A percentile compares a stretch with the other conserved stretches of the same genome.
These are phyloP conservation scores for Brassica rapa DNA, from an alignment of 345 rosid genomes.

Conservation along the genomic window DNA sequence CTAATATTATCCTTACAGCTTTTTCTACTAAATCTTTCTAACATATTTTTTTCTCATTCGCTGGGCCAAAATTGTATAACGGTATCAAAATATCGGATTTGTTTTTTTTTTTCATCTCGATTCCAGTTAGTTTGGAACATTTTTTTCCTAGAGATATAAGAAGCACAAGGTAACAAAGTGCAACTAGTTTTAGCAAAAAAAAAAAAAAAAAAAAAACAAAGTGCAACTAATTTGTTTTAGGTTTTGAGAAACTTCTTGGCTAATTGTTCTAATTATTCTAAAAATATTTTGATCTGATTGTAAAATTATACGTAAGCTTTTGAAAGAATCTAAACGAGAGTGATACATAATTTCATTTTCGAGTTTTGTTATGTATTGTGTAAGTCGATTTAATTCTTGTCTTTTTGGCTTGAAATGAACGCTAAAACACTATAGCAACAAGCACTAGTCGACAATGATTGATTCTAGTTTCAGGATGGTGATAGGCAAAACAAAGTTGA, in stretches of 20 bases:
- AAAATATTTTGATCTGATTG: background rate
- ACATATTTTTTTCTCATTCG: background rate
- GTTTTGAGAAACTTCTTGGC: background rate
- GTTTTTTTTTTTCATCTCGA: background rate
- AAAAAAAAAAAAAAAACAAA: background rate
- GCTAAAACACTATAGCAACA: background rate
- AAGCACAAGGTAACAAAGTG: background rate
- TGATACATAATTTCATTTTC: background rate
- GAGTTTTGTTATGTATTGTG: background rate
- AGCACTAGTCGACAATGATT: constrained; percentile 13
- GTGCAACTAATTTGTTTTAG: background rate
- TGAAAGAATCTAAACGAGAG: background rate
- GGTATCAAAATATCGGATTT: background rate
- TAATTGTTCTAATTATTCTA: background rate
- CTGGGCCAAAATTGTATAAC: background rate
- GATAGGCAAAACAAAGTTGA: constrained; percentile 13
- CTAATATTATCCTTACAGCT: background rate
- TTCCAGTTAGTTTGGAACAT: background rate
- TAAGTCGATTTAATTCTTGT: background rate
- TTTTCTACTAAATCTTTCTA: background rate
- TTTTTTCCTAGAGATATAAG: background rate
- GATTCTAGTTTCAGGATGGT: constrained; percentile 13
- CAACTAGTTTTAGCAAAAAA: background rate
- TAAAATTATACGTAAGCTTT: background rate
- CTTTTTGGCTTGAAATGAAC: constrained; percentile 1